These are phyloP conservation scores for Zostera marina DNA, from an alignment of 116 monocot genomes.

Conservation along the genomic window DNA sequence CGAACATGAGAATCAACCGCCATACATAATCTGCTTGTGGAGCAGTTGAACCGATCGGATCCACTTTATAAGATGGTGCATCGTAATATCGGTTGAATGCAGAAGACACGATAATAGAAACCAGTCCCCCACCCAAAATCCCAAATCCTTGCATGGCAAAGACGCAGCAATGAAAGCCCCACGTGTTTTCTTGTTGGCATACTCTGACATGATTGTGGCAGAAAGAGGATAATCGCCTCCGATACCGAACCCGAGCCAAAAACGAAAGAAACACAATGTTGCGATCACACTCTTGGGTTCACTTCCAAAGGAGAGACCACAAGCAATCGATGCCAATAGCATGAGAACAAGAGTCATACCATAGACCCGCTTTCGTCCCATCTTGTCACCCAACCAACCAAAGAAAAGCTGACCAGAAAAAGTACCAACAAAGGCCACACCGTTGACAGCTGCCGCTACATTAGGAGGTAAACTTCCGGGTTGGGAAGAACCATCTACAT, in stretches of 20 bases:
- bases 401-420: too few species aligned
- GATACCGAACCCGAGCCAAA: conserved; percentile 68
- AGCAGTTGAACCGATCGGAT: conserved; percentile 1
- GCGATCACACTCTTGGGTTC: too few species aligned
- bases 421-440: too few species aligned
- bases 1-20: conserved; percentile 16
- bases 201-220: conserved; percentile 66
- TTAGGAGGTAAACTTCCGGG: too few species aligned
- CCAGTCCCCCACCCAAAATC: conserved; percentile 34
- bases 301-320: too few species aligned
- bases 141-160: conserved; percentile 74
- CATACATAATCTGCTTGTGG: conserved; percentile 16
- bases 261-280: conserved; percentile 65
- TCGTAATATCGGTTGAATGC: conserved; percentile 12
- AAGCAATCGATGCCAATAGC: too few species aligned
- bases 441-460: too few species aligned
- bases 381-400: too few species aligned
- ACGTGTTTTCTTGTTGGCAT: conserved; percentile 58
- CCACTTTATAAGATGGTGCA: conserved; percentile 3
- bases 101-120: conserved; percentile 12
- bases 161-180: conserved; percentile 67
- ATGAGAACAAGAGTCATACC: too few species aligned
- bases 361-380: too few species aligned
- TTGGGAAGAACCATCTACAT: too few species aligned
- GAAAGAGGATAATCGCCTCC: conserved; percentile 62